Percentiles rank a stretch among this genome's conserved stretches.
Evolutionary conservation across 805 yeast species (phyloP).

Genomic region (Lipomyces chichibuensis): DNA sequence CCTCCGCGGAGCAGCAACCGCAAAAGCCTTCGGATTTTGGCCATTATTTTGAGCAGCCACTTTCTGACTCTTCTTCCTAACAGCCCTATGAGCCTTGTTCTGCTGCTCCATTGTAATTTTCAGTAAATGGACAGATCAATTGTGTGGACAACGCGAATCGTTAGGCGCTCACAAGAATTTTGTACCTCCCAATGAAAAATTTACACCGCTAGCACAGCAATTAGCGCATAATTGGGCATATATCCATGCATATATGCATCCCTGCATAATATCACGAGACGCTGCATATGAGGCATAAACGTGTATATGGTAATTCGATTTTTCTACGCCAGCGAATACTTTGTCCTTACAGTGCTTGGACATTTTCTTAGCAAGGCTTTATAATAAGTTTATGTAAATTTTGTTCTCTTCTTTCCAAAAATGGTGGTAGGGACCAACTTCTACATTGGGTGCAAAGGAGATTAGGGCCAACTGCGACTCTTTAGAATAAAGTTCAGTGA

Average conservation of each 20-base stretch:
- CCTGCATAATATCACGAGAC: slow-evolving; percentile 7
- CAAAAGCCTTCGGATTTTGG: slow-evolving; percentile 75
- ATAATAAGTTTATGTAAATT: too few relatives aligned
- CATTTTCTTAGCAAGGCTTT: too few relatives aligned
- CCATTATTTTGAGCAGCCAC: slow-evolving; percentile 69
- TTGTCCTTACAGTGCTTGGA: too few relatives aligned
- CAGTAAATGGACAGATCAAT: neutral
- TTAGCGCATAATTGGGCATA: slow-evolving; percentile 1
- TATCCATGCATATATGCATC: neutral
- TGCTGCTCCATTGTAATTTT: slow-evolving; percentile 54
- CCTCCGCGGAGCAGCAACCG: slow-evolving; percentile 82
- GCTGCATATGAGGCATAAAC: neutral
- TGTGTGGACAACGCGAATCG: too few relatives aligned
- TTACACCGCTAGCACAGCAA: neutral
- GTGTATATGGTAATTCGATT: too few relatives aligned
- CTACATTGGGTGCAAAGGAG: too few relatives aligned
- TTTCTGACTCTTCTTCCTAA: slow-evolving; percentile 26
- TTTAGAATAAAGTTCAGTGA: neutral
- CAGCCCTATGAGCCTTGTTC: slow-evolving; percentile 80
- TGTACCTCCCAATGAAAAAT: slow-evolving; percentile 16
- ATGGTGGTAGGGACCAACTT: too few relatives aligned
- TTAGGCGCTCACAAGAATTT: neutral
- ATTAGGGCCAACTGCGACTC: too few relatives aligned
- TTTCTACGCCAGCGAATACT: too few relatives aligned
- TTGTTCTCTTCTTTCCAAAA: too few relatives aligned